These are phyloP conservation scores for Ophiosphaerella herpotricha DNA, from an alignment of 2,329 filamentous ascomycete species.

Conservation along the genomic window DNA sequence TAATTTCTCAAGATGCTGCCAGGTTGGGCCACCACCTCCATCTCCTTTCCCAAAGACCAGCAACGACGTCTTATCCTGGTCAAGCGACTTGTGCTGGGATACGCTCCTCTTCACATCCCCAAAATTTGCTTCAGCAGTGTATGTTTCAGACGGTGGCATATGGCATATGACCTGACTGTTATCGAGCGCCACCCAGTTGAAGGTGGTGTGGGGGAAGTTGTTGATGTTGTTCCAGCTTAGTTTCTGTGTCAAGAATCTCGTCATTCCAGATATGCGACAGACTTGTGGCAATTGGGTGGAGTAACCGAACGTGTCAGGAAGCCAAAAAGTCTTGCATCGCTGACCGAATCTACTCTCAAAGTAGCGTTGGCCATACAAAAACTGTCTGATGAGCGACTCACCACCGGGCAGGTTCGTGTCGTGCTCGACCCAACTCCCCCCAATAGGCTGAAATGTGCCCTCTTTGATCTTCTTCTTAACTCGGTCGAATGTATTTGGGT, in stretches of 20 bases:
- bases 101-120: constrained; percentile 90
- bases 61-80: constrained; percentile 87
- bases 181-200: constrained; percentile 97
- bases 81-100: constrained; percentile 91
- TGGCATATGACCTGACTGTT: constrained; percentile 97
- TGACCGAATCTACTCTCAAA: constrained; percentile 92
- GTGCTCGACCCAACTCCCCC: constrained; percentile 98
- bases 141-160: constrained; percentile 95
- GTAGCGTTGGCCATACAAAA: constrained; percentile 92
- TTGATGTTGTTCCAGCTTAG: constrained; percentile 99
- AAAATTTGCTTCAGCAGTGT: constrained; percentile 92
- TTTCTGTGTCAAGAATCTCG: constrained; percentile 95
- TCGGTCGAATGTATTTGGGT: constrained; percentile 85
- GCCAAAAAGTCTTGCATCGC: constrained; percentile 90
- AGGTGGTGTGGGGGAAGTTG: constrained; percentile 97
- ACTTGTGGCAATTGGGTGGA: constrained; percentile 93
- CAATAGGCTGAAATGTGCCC: constrained; percentile 90
- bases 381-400: constrained; percentile 91
- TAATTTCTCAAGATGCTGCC: constrained; percentile 92
- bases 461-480: constrained; percentile 91
- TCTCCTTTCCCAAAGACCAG: constrained; percentile 97
- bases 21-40: constrained; percentile 92
- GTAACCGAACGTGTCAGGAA: constrained; percentile 98
- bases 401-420: constrained; percentile 97
- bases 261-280: constrained; percentile 93